Evolutionary conservation across 2,329 filamentous ascomycete genomes (phyloP).

Genomic region (Pseudopyrenochaeta lycopersici): DNA sequence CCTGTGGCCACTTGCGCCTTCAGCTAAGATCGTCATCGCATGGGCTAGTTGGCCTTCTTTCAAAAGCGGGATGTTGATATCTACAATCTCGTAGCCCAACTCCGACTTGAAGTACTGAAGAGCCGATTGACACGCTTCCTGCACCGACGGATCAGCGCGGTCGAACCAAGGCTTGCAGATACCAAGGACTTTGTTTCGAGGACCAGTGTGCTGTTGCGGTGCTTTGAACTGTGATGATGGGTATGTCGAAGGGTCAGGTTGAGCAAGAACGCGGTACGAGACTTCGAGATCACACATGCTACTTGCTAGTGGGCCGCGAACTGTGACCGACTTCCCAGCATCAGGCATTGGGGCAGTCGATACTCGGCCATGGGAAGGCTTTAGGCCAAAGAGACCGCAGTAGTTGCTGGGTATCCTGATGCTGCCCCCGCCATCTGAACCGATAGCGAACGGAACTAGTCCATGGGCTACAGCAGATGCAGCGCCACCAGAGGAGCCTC

Average conservation of each 20-base stretch:
- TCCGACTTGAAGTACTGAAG: conserved; percentile 65
- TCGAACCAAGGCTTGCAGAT: conserved; percentile 75
- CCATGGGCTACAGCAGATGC: conserved; percentile 75
- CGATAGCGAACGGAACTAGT: conserved; percentile 77
- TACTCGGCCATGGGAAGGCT: conserved; percentile 77
- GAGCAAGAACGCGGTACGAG: conserved; percentile 82
- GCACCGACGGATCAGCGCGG: conserved; percentile 71
- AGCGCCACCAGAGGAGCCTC: conserved; percentile 81
- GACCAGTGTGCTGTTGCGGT: conserved; percentile 55
- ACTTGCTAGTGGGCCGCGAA: conserved; percentile 78
- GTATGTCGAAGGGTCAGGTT: conserved; percentile 71
- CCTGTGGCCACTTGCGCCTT: conserved; percentile 65
- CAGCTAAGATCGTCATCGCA: conserved; percentile 77
- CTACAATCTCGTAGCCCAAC: conserved; percentile 63
- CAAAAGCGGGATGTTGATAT: conserved; percentile 73
- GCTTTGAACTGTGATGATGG: conserved; percentile 71
- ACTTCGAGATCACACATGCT: conserved; percentile 81
- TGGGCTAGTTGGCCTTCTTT: conserved; percentile 79
- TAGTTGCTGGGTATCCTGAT: conserved; percentile 77
- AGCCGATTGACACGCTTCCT: conserved; percentile 67
- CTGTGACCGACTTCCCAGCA: conserved; percentile 69
- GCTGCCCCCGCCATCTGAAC: conserved; percentile 76
- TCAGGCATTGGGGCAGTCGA: conserved; percentile 66
- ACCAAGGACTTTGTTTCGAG: conserved; percentile 69
- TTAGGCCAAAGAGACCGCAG: conserved; percentile 84